phyloP scores from a whole-genome alignment of 805 yeast species.

The Teunomyces stri region DNA sequence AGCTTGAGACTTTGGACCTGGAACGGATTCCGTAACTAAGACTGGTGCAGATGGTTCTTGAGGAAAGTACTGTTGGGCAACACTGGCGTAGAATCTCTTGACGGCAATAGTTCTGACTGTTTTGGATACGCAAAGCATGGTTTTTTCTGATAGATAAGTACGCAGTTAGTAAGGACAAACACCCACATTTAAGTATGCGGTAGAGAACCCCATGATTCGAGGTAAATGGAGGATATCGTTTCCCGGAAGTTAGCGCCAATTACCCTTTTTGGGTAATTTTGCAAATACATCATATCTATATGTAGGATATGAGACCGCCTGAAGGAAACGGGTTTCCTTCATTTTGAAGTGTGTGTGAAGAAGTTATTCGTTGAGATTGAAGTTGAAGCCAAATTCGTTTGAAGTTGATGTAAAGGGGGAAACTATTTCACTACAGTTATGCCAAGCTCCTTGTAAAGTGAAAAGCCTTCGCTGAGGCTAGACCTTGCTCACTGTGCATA shows the following conservation, averaged over 20 bases:
- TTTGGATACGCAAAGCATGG: constrained; percentile 8
- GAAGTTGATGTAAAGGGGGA: too few species aligned
- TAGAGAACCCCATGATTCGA: neutral
- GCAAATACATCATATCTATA: neutral
- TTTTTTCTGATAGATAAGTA: too few species aligned
- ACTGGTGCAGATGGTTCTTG: constrained; percentile 34
- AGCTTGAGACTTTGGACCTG: constrained; percentile 36
- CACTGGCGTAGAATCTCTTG: constrained; percentile 11
- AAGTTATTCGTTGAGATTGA: too few species aligned
- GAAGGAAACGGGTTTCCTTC: neutral
- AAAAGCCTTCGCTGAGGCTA: neutral
- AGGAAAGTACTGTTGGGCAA: constrained; percentile 33
- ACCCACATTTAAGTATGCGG: neutral
- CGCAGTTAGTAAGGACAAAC: neutral
- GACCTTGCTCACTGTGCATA: neutral
- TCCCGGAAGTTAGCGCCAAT: constrained; percentile 1
- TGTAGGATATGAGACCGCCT: neutral
- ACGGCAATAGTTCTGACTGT: neutral
- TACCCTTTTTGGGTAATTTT: neutral
- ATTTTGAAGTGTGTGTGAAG: neutral
- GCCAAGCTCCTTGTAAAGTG: neutral
- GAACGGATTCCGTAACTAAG: constrained; percentile 28
- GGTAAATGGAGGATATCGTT: neutral
- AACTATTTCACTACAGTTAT: neutral
- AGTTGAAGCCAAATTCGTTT: too few species aligned